A percentile compares a stretch with the other conserved stretches of the same genome.
These are phyloP conservation scores for Umbelopsis sp. DNA, from an alignment of 192 early-diverging fungal species.

Conservation along the genomic window DNA sequence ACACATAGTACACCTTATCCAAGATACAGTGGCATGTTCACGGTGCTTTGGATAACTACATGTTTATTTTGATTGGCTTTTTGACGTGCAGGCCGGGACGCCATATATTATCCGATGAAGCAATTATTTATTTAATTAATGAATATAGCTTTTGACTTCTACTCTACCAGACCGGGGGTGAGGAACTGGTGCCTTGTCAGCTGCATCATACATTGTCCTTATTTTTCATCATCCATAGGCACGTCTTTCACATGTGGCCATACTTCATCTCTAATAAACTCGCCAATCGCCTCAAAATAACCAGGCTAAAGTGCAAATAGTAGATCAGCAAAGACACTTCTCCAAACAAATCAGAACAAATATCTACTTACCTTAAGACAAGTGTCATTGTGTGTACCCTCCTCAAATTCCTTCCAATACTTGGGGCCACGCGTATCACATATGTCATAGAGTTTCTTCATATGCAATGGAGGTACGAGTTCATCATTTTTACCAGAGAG, in stretches of 20 bases:
- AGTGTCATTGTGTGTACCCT: conserved; percentile 95
- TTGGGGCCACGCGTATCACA: conserved; percentile 48
- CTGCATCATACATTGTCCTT: too few relatives aligned
- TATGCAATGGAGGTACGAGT: conserved; percentile 86
- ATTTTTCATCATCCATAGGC: background rate
- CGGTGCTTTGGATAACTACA: too few relatives aligned
- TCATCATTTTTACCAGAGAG: conserved; percentile 84
- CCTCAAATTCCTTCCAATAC: conserved; percentile 64
- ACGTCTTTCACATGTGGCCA: background rate
- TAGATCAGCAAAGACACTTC: background rate
- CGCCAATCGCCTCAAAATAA: conserved; percentile 79
- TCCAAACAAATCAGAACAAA: background rate
- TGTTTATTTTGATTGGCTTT: too few relatives aligned
- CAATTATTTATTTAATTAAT: too few relatives aligned
- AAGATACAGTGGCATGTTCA: too few relatives aligned
- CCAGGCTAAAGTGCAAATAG: conserved; percentile 56
- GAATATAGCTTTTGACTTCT: too few relatives aligned
- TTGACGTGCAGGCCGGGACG: too few relatives aligned
- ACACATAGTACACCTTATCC: too few relatives aligned
- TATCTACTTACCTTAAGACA: conserved; percentile 47
- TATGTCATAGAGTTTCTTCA: conserved; percentile 73
- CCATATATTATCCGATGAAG: too few relatives aligned
- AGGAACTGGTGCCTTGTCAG: too few relatives aligned
- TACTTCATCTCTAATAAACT: conserved; percentile 26
- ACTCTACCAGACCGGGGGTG: too few relatives aligned